Conservation (phyloP, 257 asterid species). For the Capsicum rhomboideum region DNA sequence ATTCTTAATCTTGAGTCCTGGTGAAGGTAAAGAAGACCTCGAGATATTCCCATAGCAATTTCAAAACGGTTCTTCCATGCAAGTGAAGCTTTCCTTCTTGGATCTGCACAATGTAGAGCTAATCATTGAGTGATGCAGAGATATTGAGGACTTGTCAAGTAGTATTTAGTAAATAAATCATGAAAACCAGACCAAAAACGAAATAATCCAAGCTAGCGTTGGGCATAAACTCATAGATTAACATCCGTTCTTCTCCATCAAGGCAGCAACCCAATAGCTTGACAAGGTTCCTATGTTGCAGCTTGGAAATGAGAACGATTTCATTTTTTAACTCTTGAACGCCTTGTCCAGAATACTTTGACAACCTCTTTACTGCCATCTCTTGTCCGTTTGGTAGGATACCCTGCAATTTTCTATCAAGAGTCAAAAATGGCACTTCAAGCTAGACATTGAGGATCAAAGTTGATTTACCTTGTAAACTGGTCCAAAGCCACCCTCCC, state of each 20-base stretch:
- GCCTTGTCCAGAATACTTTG: conserved; percentile 7
- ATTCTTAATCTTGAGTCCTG: conserved; percentile 16
- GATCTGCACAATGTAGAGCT: neutral
- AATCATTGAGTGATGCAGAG: neutral
- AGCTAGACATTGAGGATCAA: neutral
- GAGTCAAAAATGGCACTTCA: neutral
- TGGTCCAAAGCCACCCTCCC: conserved; percentile 15
- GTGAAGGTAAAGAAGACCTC: conserved; percentile 19
- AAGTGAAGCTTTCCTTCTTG: neutral
- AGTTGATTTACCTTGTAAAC: conserved; percentile 13
- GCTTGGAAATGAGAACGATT: conserved; percentile 11
- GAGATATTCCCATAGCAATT: conserved; percentile 9
- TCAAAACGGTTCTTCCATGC: conserved; percentile 9
- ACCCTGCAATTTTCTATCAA: conserved; percentile 7
- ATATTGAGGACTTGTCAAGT: neutral
- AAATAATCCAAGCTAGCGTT: conserved; percentile 12
- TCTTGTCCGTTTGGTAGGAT: neutral
- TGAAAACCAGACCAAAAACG: conserved; percentile 8
- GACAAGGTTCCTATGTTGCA: conserved; percentile 15
- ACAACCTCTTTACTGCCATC: conserved; percentile 10
- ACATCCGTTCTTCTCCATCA: conserved; percentile 6
- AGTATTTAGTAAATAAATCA: neutral
- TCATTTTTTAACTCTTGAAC: conserved; percentile 2
- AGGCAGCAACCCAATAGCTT: conserved; percentile 12
- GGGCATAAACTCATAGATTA: conserved; percentile 15